Base-by-base conservation (phyloP, 441 rosid species). In the Croton setiger region DNA sequence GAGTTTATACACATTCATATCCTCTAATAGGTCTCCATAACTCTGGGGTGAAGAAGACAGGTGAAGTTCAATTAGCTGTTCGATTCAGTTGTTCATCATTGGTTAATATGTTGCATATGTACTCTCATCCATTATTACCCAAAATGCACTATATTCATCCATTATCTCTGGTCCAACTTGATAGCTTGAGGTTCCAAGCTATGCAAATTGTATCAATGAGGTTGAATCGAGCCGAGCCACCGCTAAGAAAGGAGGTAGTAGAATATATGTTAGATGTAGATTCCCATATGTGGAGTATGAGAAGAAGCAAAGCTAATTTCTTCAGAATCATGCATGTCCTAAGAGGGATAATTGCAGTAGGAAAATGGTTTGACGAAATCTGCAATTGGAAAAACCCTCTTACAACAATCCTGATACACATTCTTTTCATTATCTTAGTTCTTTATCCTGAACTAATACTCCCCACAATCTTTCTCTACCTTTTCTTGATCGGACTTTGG, bases 211-310 rank as follows among this genome's bases (percentile, higher is more conserved):
- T 93, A 51, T 84, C 91, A 0, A 84, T 80, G 68, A 84, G 98
- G 87, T 83, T 93, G 74, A 81, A 75, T 82, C 76, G 97, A 5
- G 93, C 98, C 39, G 98, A 93, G 73, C 98, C 98, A 45, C 94
- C 97, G 4, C 78, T 93, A 66, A 82, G 90, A 70, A 89, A 83
- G 75, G 98, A 93, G 74, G 80, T 91, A 9, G 97, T 93, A 18
- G 98, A 90, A 78, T 90, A 88, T 67, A 92, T 92, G 96, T 89
- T 92, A 0, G 98, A 92, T 75, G 93, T 92, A 23, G 98, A 87
- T 64, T 89, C 91, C 0, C 96, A 92, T 71, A 87, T 87, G 95
- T 90, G 98, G 96, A 92, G 89, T 81, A 92, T 92, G 96, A 87
- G 98, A 72, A 86, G 95, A 70, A 92, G 98, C 82, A 92, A 92